Evolutionary conservation across 1,139 yeast genomes (phyloP), one percentile per base, ranked within the genome.

Genomic region (Meyerozyma elateridarum): DNA sequence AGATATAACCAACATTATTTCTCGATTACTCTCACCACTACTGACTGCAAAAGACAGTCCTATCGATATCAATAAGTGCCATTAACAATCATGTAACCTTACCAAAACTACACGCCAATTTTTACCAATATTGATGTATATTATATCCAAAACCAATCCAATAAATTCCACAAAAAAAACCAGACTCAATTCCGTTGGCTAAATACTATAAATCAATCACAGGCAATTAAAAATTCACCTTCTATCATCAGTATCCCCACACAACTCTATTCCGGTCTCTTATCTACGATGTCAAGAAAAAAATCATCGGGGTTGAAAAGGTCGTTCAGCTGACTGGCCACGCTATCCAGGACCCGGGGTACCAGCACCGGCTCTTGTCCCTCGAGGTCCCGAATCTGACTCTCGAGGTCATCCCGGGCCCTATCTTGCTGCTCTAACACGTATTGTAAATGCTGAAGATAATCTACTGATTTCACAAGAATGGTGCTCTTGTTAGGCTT

Each of bases 401-500:
- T 8, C 17, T 47, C 48, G 20, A 59, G 41, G 6, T 46, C 47
- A 9, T 34, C 39, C 27, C 56, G 45, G 8, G 64, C 45, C 30
- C 41, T 43, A 4, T 53, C 58, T 42, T 68, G 74, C 42, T 57
- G 52, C 15, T 56, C 57, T 36, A 65, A 52, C 8, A 68, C 73
- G 40, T 63, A 63, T 35, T 57, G 52, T 42, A 83, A 61, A 51
- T 78, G 82, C 3, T 53, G 60, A 19, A 82, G 73, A 52, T 82
- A 83, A 26, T 79, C 87, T 12, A 82, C 88, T 0, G 88, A 73
- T 45, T 74, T 76, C 44, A 73, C 72, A 40, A 83, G 61, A 33
- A 81, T 80, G 6, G 81, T 74, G 16, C 84, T 75, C 51, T 83
- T 83, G 47, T 82, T 81, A 1, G 89, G 85, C 48, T 80, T 80